phyloP scores from a whole-genome alignment of 2,329 filamentous ascomycete genomes.

The Canariomyces notabilis region DNA sequence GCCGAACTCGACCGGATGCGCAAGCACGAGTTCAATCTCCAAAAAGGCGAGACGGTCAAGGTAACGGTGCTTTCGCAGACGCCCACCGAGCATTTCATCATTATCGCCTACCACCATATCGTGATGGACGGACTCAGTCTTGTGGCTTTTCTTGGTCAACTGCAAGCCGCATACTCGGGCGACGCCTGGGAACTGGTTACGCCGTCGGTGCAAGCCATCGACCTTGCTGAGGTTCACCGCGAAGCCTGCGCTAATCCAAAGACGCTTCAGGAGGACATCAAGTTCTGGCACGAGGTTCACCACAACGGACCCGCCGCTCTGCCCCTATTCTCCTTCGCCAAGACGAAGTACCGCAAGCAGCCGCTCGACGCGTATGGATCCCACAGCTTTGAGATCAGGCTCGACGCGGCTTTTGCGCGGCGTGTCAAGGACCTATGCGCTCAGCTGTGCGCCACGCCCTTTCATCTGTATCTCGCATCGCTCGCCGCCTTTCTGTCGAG shows the following conservation, averaged over 20 bases:
- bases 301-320: slow-evolving; percentile 20
- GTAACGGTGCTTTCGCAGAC: slow-evolving; percentile 19
- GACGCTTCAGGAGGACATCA: background rate
- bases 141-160: slow-evolving; percentile 22
- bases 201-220: background rate
- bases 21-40: slow-evolving; percentile 21
- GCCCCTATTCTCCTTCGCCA: slow-evolving; percentile 25
- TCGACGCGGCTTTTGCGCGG: background rate
- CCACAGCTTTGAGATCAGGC: background rate
- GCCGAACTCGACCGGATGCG: background rate
- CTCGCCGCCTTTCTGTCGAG: slow-evolving; percentile 29
- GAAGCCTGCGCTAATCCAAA: background rate
- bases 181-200: background rate
- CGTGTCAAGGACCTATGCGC: slow-evolving; percentile 16
- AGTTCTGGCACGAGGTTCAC: slow-evolving; percentile 1
- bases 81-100: slow-evolving; percentile 16
- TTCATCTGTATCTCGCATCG: slow-evolving; percentile 29
- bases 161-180: slow-evolving; percentile 2
- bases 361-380: slow-evolving; percentile 13
- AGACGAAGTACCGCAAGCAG: slow-evolving; percentile 15
- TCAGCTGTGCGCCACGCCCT: background rate
- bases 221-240: background rate
- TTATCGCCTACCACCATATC: slow-evolving; percentile 33
- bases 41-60: slow-evolving; percentile 23
- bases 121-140: slow-evolving; percentile 29